Percentiles rank a stretch among this genome's conserved stretches.
Evolutionary conservation across 1,139 yeast species (phyloP).

Genomic region (Geotrichum australiense): DNA sequence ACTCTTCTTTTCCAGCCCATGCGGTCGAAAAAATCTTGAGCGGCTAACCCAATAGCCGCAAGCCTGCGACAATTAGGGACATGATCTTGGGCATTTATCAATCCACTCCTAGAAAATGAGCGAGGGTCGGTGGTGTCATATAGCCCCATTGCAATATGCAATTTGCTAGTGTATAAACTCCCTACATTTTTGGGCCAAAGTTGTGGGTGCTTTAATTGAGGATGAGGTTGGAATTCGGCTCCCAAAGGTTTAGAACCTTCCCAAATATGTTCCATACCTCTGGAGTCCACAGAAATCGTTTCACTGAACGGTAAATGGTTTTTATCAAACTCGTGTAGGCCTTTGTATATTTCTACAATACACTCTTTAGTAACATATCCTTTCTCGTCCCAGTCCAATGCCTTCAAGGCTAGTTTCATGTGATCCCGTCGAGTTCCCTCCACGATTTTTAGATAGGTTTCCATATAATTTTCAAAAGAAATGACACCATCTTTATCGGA

Average conservation of each 20-base stretch:
- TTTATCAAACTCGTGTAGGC: background rate
- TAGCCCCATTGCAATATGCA: no score
- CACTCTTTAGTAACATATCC: slow-evolving; percentile 16
- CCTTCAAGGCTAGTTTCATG: slow-evolving; percentile 11
- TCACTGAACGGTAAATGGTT: background rate
- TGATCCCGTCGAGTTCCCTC: background rate
- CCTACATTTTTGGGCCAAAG: no score
- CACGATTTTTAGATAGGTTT: slow-evolving; percentile 1
- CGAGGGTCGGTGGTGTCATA: no score
- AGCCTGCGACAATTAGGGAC: no score
- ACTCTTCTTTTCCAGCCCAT: no score
- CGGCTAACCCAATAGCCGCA: no score
- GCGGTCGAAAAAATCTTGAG: no score
- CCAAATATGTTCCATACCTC: slow-evolving; percentile 1
- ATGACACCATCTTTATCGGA: slow-evolving; percentile 25
- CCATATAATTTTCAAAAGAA: slow-evolving; percentile 24
- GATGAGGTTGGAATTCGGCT: slow-evolving; percentile 1
- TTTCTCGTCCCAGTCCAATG: slow-evolving; percentile 18
- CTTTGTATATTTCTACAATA: slow-evolving; percentile 5
- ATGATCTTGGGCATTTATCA: no score
- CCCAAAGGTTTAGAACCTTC: slow-evolving; percentile 1
- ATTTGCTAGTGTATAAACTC: no score
- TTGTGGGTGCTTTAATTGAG: no score
- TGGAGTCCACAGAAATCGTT: background rate
- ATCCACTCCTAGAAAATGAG: no score